A percentile compares a stretch with the other conserved stretches of the same genome.
Evolutionary conservation across 2,329 filamentous ascomycete genomes (phyloP).

Genomic region (Sclerotinia minor): DNA sequence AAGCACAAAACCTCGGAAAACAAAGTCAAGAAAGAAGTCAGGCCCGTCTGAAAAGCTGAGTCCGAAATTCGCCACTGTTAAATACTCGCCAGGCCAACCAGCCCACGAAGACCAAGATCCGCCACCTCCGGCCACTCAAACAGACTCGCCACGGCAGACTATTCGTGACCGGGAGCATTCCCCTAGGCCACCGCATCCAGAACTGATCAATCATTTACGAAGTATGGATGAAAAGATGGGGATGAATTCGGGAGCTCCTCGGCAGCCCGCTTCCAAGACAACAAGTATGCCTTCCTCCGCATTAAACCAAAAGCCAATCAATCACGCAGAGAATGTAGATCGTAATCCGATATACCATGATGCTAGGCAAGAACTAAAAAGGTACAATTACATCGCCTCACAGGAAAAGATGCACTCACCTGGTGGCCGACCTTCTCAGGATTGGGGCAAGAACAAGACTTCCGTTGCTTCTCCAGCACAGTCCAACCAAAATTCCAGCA

Average conservation of each 20-base stretch:
- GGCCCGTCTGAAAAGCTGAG: not conserved
- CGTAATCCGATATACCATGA: not conserved
- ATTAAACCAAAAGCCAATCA: not conserved
- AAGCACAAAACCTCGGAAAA: not conserved
- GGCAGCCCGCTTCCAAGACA: not conserved
- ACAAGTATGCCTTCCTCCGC: not conserved
- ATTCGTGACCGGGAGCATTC: not conserved
- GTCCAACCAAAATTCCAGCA: not conserved
- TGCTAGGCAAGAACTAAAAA: not conserved
- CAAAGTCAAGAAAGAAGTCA: constrained; percentile 10
- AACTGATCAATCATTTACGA: constrained; percentile 11
- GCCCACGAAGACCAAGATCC: not conserved
- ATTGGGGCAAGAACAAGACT: not conserved
- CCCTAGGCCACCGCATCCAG: constrained; percentile 2
- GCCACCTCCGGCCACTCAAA: not conserved
- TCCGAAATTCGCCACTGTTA: not conserved
- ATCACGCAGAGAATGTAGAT: not conserved
- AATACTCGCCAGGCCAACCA: not conserved
- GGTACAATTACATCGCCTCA: not conserved
- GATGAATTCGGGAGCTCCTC: not conserved
- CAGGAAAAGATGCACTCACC: not conserved
- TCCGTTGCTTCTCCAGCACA: constrained; percentile 1
- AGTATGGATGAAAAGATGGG: constrained; percentile 11
- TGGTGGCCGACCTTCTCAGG: not conserved
- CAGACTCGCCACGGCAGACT: not conserved